Evolutionary conservation across 345 rosid species (phyloP), one percentile per base, ranked within the genome.

Genomic region (Anastatica hierochuntica): DNA sequence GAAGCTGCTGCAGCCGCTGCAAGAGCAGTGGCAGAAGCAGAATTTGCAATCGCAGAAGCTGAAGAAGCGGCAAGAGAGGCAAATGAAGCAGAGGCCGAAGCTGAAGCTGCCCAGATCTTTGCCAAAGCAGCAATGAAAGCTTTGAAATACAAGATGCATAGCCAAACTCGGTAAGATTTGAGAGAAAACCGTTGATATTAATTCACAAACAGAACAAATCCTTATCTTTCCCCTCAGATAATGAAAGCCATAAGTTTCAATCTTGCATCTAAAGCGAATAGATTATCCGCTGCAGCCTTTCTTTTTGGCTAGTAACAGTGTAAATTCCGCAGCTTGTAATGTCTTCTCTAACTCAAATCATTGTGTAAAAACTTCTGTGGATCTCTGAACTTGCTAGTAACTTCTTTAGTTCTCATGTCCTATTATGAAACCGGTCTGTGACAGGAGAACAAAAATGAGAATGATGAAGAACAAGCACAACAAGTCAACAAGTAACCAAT

Each of bases 1-100:
- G 96, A 83, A 68, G 96, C 98, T 64, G 88, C 96, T 63, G 95
- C 75, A 8, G 83, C 83, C 4, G 95, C 88, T 52, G 96, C 98
- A 62, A 78, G 62, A 72, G 94, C 94, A 33, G 72, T 92, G 58
- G 95, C 90, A 52, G 94, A 83, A 70, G 98, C 98, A 34, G 90
- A 92, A 64, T 70, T 75, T 57, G 95, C 95, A 24, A 77, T 70
- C 18, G 94, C 94, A 34, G 96, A 85, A 74, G 95, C 98, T 67
- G 85, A 76, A 75, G 77, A 73, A 68, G 94, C 95, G 14, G 88
- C 83, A 60, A 79, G 81, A 76, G 80, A 83, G 68, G 98, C 96
- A 37, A 85, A 69, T 26, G 77, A 70, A 53, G 96, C 94, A 12
- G 96, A 92, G 72, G 96, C 84, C 12, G 77, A 76, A 71, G 94